These are phyloP conservation scores for Carpinus viminea DNA, from an alignment of 306 rosid species.

Conservation along the genomic window DNA sequence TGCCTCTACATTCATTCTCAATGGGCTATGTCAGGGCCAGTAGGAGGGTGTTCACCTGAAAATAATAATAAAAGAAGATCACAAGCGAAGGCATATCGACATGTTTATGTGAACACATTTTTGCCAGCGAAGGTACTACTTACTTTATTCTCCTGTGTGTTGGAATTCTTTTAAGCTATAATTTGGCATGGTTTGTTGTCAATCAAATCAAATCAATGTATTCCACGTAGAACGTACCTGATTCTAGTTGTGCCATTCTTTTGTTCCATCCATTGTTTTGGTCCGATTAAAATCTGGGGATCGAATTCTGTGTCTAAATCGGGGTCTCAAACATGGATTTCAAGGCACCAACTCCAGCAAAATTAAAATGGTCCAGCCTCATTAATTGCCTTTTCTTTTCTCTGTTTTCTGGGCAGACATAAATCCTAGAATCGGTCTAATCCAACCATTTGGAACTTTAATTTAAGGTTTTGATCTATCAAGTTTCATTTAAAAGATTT, in stretches of 20 bases:
- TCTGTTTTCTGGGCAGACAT: neutral
- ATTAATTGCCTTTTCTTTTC: neutral
- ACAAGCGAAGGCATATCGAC: too few relatives aligned
- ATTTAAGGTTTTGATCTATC: neutral
- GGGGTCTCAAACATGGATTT: neutral
- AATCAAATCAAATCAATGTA: constrained; percentile 19
- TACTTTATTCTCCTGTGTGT: neutral
- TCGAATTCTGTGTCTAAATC: neutral
- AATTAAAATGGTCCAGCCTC: neutral
- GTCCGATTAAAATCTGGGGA: neutral
- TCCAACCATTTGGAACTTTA: neutral
- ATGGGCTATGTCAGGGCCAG: too few relatives aligned
- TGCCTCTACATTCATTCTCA: neutral
- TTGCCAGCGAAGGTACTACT: constrained; percentile 29
- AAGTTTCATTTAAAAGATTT: too few relatives aligned
- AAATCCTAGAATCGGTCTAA: neutral
- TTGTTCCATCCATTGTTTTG: too few relatives aligned
- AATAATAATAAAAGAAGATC: too few relatives aligned
- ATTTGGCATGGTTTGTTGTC: neutral
- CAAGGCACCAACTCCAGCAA: neutral
- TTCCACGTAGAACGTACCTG: constrained; percentile 4
- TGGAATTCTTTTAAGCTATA: neutral
- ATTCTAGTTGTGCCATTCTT: constrained; percentile 15
- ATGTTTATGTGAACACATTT: constrained; percentile 18
- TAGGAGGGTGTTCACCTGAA: too few relatives aligned